Percentiles rank a stretch among this genome's conserved stretches.
Conservation (phyloP, 2,329 filamentous ascomycete species). For the Beauveria medogensis region DNA sequence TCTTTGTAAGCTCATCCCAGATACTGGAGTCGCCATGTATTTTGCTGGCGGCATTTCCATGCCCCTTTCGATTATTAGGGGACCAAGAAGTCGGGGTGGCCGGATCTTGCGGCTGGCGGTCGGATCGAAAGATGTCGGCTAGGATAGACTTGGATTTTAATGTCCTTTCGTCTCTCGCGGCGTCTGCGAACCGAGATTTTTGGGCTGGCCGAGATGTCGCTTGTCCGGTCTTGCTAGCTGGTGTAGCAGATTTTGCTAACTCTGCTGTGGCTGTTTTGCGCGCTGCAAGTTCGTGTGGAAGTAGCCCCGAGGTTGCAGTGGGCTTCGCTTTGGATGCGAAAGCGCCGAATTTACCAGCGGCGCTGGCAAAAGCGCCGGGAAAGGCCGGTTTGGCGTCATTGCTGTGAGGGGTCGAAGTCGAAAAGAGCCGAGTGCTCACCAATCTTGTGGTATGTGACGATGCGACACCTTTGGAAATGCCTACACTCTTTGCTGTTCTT, state of each 20-base stretch:
- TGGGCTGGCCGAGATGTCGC: constrained; percentile 1
- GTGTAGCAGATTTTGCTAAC: constrained; percentile 13
- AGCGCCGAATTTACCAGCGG: constrained; percentile 15
- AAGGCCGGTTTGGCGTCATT: constrained; percentile 17
- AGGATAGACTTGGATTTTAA: constrained; percentile 21
- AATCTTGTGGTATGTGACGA: not conserved
- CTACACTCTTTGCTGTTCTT: not conserved
- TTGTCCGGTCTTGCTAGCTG: constrained; percentile 1
- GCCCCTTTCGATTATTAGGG: constrained; percentile 15
- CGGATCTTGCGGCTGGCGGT: constrained; percentile 7
- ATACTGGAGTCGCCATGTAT: constrained; percentile 10
- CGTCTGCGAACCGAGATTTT: not conserved
- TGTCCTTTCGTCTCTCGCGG: constrained; percentile 5
- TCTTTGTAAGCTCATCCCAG: constrained; percentile 15
- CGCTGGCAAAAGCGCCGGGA: constrained; percentile 18
- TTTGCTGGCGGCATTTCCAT: constrained; percentile 11
- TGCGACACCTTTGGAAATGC: not conserved
- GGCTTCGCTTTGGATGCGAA: constrained; percentile 16
- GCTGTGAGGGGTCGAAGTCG: constrained; percentile 18
- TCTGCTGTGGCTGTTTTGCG: constrained; percentile 17
- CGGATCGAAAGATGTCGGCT: constrained; percentile 22
- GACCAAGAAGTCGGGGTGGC: constrained; percentile 1
- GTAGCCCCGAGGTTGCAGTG: constrained; percentile 18
- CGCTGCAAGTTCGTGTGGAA: constrained; percentile 32
- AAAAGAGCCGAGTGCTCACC: constrained; percentile 16